These are phyloP conservation scores for Yamadazyma ubonensis DNA, from an alignment of 805 yeast species.

Conservation along the genomic window DNA sequence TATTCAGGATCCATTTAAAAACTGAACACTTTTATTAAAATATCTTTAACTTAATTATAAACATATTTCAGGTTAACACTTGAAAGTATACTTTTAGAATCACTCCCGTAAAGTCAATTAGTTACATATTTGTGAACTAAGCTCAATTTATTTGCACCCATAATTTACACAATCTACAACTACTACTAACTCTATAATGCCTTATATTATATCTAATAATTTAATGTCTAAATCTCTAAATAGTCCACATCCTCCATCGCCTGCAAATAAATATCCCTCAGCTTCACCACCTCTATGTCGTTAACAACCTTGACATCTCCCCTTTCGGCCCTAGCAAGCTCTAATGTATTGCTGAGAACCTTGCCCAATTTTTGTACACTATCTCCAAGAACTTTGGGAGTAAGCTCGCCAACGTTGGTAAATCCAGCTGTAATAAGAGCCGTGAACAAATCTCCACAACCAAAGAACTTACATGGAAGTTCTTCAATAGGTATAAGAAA, in stretches of 20 bases:
- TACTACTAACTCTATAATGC: too few relatives aligned
- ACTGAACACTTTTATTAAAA: too few relatives aligned
- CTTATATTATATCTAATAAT: too few relatives aligned
- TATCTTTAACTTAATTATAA: too few relatives aligned
- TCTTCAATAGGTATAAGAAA: conserved; percentile 41
- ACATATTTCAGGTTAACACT: too few relatives aligned
- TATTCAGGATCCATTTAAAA: too few relatives aligned
- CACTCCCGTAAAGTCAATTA: too few relatives aligned
- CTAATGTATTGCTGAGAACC: conserved; percentile 29
- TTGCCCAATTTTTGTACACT: conserved; percentile 27
- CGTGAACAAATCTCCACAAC: conserved; percentile 73
- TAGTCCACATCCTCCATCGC: conserved; percentile 7
- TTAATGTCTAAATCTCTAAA: not conserved
- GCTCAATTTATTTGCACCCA: too few relatives aligned
- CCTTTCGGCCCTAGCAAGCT: conserved; percentile 19
- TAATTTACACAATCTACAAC: too few relatives aligned
- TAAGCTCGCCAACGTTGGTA: conserved; percentile 25
- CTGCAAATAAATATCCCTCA: conserved; percentile 27
- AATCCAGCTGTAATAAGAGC: conserved; percentile 57
- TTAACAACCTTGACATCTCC: conserved; percentile 22
- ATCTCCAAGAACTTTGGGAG: conserved; percentile 25
- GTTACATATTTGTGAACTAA: too few relatives aligned
- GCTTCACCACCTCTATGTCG: conserved; percentile 37
- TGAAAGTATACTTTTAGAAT: too few relatives aligned
- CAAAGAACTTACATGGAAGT: conserved; percentile 63